Evolutionary conservation across 257 asterid species (phyloP).

Genomic region (Avicennia marina): DNA sequence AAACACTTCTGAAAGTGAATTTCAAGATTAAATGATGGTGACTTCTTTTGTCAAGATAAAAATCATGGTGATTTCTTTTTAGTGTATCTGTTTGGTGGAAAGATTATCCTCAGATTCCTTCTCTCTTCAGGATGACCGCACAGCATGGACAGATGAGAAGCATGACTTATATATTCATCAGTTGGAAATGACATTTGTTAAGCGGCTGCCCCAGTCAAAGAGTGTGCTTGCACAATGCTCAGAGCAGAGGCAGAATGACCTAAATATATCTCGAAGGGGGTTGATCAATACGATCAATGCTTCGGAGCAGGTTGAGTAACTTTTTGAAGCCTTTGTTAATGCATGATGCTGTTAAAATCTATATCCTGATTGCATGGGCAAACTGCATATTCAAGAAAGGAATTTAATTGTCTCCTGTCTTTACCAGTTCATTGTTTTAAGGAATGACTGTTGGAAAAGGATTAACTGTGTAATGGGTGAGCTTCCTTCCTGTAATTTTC

Average conservation of each 20-base stretch:
- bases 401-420: background rate
- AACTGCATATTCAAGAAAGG: background rate
- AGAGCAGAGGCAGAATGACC: constrained; percentile 25
- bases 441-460: constrained; percentile 31
- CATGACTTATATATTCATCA: constrained; percentile 57
- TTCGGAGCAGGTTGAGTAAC: constrained; percentile 44
- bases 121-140: constrained; percentile 36
- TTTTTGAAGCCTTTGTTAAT: constrained; percentile 5
- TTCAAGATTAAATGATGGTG: background rate
- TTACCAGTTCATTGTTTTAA: constrained; percentile 30
- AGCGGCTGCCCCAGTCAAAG: constrained; percentile 51
- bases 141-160: constrained; percentile 64
- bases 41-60: background rate
- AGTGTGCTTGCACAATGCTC: constrained; percentile 27
- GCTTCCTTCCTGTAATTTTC: constrained; percentile 18
- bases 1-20: background rate
- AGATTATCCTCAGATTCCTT: constrained; percentile 3
- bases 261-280: constrained; percentile 20
- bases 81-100: background rate
- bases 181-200: constrained; percentile 68
- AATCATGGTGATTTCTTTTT: background rate
- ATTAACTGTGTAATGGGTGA: constrained; percentile 25
- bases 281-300: constrained; percentile 17
- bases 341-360: constrained; percentile 1
- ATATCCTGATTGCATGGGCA: constrained; percentile 1